Conservation (phyloP, 208 protist species). For the Trypanosoma avium region DNA sequence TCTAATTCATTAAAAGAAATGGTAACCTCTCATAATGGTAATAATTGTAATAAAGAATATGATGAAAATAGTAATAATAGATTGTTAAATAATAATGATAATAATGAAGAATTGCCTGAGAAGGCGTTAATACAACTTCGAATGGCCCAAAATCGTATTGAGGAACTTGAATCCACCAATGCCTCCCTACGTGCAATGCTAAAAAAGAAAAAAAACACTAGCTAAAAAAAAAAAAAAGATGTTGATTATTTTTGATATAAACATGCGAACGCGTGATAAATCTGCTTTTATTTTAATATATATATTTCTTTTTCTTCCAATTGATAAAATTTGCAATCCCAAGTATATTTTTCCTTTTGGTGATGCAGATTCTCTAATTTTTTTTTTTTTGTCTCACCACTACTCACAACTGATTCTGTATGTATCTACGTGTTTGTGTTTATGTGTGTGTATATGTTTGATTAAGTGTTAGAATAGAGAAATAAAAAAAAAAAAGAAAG, state of each 20-base stretch:
- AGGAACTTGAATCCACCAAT: constrained; percentile 17
- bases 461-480: too few species aligned
- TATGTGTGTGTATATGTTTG: background rate
- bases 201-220: background rate
- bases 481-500: too few species aligned
- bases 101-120: too few species aligned
- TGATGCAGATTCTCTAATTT: background rate
- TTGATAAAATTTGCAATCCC: background rate
- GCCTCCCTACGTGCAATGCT: constrained; percentile 1
- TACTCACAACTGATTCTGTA: background rate
- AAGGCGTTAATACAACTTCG: background rate
- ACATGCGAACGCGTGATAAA: too few species aligned
- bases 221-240: background rate
- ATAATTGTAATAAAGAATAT: too few species aligned
- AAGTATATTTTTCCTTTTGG: background rate
- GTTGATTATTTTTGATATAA: too few species aligned
- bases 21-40: too few species aligned
- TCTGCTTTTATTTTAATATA: too few species aligned
- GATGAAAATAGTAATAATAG: too few species aligned
- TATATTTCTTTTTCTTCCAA: too few species aligned
- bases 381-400: background rate
- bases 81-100: constrained; percentile 7
- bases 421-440: background rate
- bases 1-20: background rate
- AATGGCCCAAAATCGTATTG: constrained; percentile 6